Percentiles rank a stretch among this genome's conserved stretches.
phyloP scores from a whole-genome alignment of 257 asterid species.

The Plantago major region DNA sequence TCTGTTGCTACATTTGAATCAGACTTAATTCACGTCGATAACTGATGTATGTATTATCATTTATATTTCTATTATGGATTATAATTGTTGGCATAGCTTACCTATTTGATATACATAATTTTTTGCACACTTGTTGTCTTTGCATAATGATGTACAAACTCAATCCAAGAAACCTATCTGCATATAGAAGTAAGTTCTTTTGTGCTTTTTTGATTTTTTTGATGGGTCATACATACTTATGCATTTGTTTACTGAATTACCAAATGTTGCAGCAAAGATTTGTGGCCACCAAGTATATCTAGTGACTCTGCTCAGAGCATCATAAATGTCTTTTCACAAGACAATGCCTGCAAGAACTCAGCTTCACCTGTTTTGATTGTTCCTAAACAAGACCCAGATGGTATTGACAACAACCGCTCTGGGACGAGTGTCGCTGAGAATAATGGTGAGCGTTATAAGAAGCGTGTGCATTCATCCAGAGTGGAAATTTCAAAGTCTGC shows the following conservation, averaged over 20 bases:
- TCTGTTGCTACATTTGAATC: not conserved
- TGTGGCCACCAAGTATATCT: slow-evolving; percentile 19
- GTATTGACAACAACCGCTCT: slow-evolving; percentile 14
- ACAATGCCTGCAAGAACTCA: slow-evolving; percentile 14
- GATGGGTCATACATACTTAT: not conserved
- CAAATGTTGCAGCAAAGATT: slow-evolving; percentile 38
- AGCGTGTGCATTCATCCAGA: slow-evolving; percentile 9
- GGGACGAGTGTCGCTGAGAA: slow-evolving; percentile 5
- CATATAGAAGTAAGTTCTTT: not conserved
- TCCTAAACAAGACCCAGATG: slow-evolving; percentile 20
- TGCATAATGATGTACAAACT: not conserved
- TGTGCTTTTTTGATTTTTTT: not conserved
- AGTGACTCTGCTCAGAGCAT: slow-evolving; percentile 16
- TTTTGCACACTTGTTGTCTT: not conserved
- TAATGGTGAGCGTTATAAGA: slow-evolving; percentile 17
- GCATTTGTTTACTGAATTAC: slow-evolving; percentile 18
- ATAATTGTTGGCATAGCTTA: not conserved
- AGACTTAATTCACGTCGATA: not conserved
- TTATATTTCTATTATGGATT: not conserved
- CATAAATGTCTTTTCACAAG: slow-evolving; percentile 3
- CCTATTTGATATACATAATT: too few species aligned
- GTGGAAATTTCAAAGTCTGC: slow-evolving; percentile 14
- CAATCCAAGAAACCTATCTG: not conserved
- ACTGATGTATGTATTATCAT: not conserved
- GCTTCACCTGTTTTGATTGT: slow-evolving; percentile 8